Base-by-base conservation (phyloP, 1,139 yeast species). In the Magnusiomyces clavatus region DNA sequence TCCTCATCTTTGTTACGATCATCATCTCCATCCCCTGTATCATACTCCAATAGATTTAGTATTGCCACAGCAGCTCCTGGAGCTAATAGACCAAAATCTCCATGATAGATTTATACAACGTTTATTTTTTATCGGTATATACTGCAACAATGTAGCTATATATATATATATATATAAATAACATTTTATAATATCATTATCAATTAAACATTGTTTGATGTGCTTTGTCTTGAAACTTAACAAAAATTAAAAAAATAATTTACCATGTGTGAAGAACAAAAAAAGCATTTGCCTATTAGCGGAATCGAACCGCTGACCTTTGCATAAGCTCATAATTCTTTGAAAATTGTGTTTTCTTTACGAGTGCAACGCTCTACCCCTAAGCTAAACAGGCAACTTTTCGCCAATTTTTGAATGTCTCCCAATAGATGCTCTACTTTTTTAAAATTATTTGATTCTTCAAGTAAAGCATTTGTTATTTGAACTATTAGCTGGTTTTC, bases 301-400 rank as follows among this genome's bases (percentile, higher is more conserved):
- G 48, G 48, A 46, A 46, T 46, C 39, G 48, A 46, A 46, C 48
- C 48, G 42, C 34, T 46, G 48, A 46, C 48, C 48, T 46, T 46
- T 46, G 48, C 48, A 46, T 47, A 20, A 13, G 44, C 20, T 19
- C n/a, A 20, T 19, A 45, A 19, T n/a, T n/a, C 29, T 45, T 51
- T 51, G 51, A 51, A 51, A 51, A 24, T 24, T 8, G 8, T 4
- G 8, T 24, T 24, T 51, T 51, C 51, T 51, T 51, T 51, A 48
- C 54, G 51, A 51, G 31, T 24, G 31, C 31, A 24, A 24, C 31
- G 31, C 31, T 24, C 31, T 24, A 24, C 31, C 31, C 31, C 54
- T 51, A 51, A 51, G 54, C 54, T 51, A 51, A 51, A 51, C 51
- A 48, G 51, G 53, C 53, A 50, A 49, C 31, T 24, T 24, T 24